Evolutionary conservation across 2,329 filamentous ascomycete species (phyloP), one percentile per base, ranked within the genome.

Genomic region (Penicillium sp.): DNA sequence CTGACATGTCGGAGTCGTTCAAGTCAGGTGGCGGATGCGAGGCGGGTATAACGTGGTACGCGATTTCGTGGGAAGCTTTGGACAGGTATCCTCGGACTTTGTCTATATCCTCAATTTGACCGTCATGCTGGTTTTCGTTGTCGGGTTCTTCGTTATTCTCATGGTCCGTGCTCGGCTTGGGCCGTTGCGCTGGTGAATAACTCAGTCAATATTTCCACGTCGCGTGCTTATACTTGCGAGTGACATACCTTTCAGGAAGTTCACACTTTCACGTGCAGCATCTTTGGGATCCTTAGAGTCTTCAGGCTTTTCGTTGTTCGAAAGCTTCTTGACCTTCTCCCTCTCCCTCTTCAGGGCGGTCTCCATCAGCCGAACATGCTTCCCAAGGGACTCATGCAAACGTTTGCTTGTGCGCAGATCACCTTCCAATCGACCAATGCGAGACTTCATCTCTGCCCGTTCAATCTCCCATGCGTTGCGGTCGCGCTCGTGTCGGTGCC

Each of bases 401-500:
- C 90, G 89, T 76, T 96, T 94, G 50, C 90, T 88, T 65, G 93
- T 91, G 63, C 92, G 84, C 33, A 88, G 85, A 65, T 96, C 91
- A 53, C 94, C 94, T 77, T 99, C 94, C 63, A 97, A 85, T 69
- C 90, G 89, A 50, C 93, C 93, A 78, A 99, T 97, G 70, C 95
- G 88, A 65, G 91, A 92, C 80, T 96, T 96, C 94, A 99, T 97
- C 79, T 99, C 94, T 69, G 96, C 94, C 72, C 92, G 88, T 77
- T 99, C 94, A 73, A 99, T 99, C 76, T 99, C 94, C 94, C 94
- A 99, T 38, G 92, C 88, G 78, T 99, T 99, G 68, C 94, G 87
- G 72, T 97, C 94, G 77, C 94, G 90, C 78, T 99, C 94, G 76
- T 99, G 93, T 66, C 91, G 89, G 77, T 99, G 94, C 94, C 94